These are phyloP conservation scores for Saprolegnia parasitica DNA, from an alignment of 352 stramenopile genomes.

Conservation along the genomic window DNA sequence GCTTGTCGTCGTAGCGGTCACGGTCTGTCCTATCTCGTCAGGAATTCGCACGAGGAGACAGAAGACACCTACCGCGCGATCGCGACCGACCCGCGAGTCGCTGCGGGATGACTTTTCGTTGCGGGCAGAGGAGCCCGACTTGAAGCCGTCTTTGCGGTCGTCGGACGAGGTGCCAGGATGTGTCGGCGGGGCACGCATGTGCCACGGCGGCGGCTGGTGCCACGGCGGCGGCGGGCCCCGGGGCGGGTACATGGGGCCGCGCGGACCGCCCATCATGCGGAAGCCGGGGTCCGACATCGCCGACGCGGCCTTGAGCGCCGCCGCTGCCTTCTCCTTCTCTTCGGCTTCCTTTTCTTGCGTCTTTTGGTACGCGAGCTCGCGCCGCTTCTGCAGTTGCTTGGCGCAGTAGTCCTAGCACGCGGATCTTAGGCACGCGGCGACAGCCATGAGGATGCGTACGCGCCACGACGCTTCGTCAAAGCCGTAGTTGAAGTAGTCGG, in stretches of 20 bases:
- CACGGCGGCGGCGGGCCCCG: conserved; percentile 14
- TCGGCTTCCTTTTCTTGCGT: conserved; percentile 65
- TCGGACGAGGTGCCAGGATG: background rate
- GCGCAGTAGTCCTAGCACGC: conserved; percentile 63
- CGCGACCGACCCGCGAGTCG: background rate
- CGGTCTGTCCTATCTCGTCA: background rate
- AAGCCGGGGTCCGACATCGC: conserved; percentile 7
- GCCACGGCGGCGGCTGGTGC: conserved; percentile 21
- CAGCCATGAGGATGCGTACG: conserved; percentile 30
- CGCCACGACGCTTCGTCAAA: conserved; percentile 87
- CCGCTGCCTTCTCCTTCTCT: conserved; percentile 25
- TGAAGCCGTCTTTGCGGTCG: conserved; percentile 3
- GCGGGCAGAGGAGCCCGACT: background rate
- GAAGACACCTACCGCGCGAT: background rate
- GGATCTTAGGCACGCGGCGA: background rate
- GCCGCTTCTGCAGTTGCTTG: conserved; percentile 62
- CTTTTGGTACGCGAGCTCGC: conserved; percentile 69
- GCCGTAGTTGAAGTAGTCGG: conserved; percentile 93
- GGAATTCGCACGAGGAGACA: background rate
- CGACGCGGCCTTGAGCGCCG: conserved; percentile 5
- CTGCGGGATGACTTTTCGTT: background rate
- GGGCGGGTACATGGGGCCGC: background rate
- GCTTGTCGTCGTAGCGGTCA: background rate
- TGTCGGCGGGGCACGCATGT: background rate
- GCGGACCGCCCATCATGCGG: background rate